A percentile compares a stretch with the other conserved stretches of the same genome.
Evolutionary conservation across 495 filamentous ascomycete species (phyloP).

Genomic region (Choiromyces venosus): DNA sequence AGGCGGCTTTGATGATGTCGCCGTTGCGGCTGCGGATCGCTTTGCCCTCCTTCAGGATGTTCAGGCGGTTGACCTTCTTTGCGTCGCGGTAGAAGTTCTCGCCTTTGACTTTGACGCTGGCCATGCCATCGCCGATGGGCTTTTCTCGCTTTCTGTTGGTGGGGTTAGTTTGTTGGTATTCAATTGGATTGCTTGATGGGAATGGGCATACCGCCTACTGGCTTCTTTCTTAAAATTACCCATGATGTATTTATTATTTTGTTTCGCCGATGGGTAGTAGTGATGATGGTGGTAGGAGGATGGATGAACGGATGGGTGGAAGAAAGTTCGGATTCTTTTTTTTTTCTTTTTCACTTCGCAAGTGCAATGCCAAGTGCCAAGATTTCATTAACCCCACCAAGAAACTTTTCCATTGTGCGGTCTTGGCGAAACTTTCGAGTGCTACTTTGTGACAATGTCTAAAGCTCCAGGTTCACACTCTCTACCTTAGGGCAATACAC

Average conservation of each 20-base stretch:
- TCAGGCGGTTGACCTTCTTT: constrained; percentile 79
- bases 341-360: constrained; percentile 13
- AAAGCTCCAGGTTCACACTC: not conserved
- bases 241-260: constrained; percentile 52
- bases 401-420: not conserved
- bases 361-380: constrained; percentile 25
- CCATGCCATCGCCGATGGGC: constrained; percentile 75
- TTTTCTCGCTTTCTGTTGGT: constrained; percentile 58
- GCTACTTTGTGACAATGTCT: not conserved
- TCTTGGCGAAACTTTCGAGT: not conserved
- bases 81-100: constrained; percentile 92
- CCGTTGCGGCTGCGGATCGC: constrained; percentile 69
- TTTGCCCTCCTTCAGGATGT: constrained; percentile 80
- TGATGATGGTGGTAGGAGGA: constrained; percentile 1
- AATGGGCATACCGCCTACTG: constrained; percentile 53
- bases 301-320: not conserved
- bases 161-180: constrained; percentile 12
- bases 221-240: constrained; percentile 94
- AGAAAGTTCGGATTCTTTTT: not conserved
- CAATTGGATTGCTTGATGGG: not conserved
- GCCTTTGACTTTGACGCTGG: constrained; percentile 85
- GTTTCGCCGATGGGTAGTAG: not conserved
- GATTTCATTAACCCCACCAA: not conserved
- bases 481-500: not conserved
- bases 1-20: constrained; percentile 70